Percentiles rank a stretch among this genome's conserved stretches.
phyloP scores from a whole-genome alignment of 768 basidiomycete species.

The Coprinopsis cinerea region DNA sequence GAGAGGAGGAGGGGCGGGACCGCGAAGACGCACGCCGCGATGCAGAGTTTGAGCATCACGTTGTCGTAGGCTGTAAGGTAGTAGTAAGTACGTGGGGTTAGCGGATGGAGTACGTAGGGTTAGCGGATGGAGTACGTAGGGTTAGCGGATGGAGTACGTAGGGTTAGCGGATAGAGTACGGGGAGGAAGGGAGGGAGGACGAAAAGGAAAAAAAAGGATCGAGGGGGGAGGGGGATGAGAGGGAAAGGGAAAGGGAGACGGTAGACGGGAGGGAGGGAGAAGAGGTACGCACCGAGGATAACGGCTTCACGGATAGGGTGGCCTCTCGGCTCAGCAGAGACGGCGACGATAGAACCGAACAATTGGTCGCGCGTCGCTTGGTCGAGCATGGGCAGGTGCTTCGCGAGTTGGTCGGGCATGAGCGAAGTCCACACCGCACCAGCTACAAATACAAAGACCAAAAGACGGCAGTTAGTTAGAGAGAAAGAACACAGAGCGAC shows the following conservation, averaged over 20 bases:
- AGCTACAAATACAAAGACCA: conserved; percentile 25
- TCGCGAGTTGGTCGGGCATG: conserved; percentile 58
- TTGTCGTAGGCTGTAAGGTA: conserved; percentile 42
- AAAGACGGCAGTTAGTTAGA: too few species aligned
- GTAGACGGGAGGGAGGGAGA: neutral
- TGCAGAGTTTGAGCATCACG: conserved; percentile 51
- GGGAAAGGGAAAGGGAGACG: too few species aligned
- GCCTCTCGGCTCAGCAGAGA: conserved; percentile 40
- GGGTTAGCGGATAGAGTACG: neutral
- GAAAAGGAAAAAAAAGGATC: conserved; percentile 11
- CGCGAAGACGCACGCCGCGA: conserved; percentile 46
- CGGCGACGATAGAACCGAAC: conserved; percentile 53
- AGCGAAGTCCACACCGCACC: conserved; percentile 58
- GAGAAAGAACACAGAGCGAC: too few species aligned
- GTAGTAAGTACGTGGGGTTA: neutral
- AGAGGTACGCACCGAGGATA: conserved; percentile 40
- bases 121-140: neutral
- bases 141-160: neutral
- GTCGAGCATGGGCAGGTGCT: conserved; percentile 46
- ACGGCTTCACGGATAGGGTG: conserved; percentile 61
- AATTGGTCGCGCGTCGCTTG: conserved; percentile 37
- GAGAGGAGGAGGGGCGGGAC: conserved; percentile 54
- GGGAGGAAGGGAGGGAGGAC: neutral
- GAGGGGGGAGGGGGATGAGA: neutral
- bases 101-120: neutral